A percentile compares a stretch with the other conserved stretches of the same genome.
phyloP scores from a whole-genome alignment of 176 grass and related monocot species.

The Bothriochloa decipiens region DNA sequence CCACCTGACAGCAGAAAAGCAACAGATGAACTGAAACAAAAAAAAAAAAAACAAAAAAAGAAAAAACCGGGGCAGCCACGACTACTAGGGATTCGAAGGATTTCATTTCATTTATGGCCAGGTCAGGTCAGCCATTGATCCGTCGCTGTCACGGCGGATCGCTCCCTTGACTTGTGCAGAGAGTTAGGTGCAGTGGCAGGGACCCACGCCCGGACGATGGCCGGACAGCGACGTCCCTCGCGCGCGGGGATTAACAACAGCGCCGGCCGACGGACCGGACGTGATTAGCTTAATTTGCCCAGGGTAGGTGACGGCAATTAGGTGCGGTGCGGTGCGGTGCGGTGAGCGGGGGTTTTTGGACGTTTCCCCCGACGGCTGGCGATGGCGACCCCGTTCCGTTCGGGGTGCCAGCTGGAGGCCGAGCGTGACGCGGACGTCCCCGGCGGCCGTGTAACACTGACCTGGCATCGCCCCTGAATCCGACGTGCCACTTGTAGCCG shows the following conservation, averaged over 20 bases:
- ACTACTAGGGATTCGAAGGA: not conserved
- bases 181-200: not conserved
- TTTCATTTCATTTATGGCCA: not conserved
- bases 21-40: not conserved
- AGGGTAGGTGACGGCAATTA: not conserved
- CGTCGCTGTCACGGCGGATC: slow-evolving; percentile 24
- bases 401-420: not conserved
- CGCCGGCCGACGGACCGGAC: not conserved
- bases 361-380: slow-evolving; percentile 42
- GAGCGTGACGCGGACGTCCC: slow-evolving; percentile 1
- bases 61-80: not conserved
- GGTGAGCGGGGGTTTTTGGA: slow-evolving; percentile 13
- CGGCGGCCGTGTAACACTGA: slow-evolving; percentile 38
- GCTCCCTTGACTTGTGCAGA: not conserved
- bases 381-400: slow-evolving; percentile 34
- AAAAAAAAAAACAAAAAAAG: not conserved
- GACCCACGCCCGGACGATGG: not conserved
- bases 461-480: slow-evolving; percentile 59
- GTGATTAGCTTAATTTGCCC: not conserved
- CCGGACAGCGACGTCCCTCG: not conserved
- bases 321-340: not conserved
- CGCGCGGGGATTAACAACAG: slow-evolving; percentile 12
- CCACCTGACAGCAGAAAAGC: not conserved
- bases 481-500: slow-evolving; percentile 56
- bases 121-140: slow-evolving; percentile 13